Evolutionary conservation across 148 eudicot species (phyloP).

Genomic region (Rhododendron williamsianum): DNA sequence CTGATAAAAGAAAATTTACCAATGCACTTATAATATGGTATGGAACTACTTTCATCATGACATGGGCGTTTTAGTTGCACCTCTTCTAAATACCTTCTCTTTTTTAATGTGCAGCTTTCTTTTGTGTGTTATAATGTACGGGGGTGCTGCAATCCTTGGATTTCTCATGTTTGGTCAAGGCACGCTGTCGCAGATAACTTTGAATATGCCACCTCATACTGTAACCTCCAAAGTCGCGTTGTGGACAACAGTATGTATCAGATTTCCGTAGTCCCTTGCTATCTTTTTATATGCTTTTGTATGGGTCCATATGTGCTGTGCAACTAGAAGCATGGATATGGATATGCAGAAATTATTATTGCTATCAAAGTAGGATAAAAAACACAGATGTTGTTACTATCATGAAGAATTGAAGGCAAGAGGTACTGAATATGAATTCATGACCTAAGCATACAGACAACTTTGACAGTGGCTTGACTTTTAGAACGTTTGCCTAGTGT

Average conservation of each 20-base stretch:
- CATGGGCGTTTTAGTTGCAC: not conserved
- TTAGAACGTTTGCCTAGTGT: no score
- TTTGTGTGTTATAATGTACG: conserved; percentile 64
- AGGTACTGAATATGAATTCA: no score
- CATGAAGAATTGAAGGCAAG: no score
- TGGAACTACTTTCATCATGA: not conserved
- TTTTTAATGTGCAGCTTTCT: conserved; percentile 47
- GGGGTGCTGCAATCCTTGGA: conserved; percentile 73
- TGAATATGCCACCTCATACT: conserved; percentile 67
- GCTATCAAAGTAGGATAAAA: no score
- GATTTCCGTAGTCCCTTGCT: not conserved
- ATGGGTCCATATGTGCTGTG: not conserved
- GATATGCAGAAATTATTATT: not conserved
- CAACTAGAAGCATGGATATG: not conserved
- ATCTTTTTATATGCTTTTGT: not conserved
- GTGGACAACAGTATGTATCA: conserved; percentile 73
- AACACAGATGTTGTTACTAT: no score
- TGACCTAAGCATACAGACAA: no score
- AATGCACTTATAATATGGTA: conserved; percentile 57
- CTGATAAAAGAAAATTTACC: conserved; percentile 72
- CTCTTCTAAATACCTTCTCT: not conserved
- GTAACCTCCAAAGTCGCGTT: conserved; percentile 61
- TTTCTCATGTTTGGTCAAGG: conserved; percentile 80
- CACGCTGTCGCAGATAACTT: conserved; percentile 75
- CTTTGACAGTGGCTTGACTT: no score